These are phyloP conservation scores for Calvatia gigantea DNA, from an alignment of 768 basidiomycete genomes.

Conservation along the genomic window DNA sequence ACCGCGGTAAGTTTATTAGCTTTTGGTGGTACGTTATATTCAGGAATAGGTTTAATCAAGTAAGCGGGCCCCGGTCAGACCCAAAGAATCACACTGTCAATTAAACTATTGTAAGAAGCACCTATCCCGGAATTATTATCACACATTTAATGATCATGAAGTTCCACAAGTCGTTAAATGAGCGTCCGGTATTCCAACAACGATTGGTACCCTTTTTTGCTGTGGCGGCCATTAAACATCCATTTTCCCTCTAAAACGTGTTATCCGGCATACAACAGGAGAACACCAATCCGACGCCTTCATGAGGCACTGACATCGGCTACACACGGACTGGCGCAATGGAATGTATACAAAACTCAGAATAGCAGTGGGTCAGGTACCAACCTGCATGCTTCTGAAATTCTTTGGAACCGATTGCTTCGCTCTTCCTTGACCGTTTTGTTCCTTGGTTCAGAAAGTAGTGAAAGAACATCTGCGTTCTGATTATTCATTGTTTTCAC, in stretches of 20 bases:
- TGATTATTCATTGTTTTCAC: not conserved
- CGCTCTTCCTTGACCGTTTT: not conserved
- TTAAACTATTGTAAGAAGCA: not conserved
- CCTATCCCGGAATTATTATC: not conserved
- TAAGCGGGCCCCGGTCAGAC: not conserved
- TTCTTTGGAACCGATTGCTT: not conserved
- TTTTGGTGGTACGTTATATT: constrained; percentile 7
- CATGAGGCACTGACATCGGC: constrained; percentile 1
- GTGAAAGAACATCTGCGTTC: no score
- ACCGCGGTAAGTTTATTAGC: constrained; percentile 1
- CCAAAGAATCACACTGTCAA: not conserved
- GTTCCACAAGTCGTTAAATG: not conserved
- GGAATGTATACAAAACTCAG: not conserved
- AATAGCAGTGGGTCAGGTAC: not conserved
- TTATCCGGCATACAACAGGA: not conserved
- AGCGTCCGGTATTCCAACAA: not conserved
- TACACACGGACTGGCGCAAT: not conserved
- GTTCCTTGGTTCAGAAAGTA: not conserved
- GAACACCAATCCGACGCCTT: not conserved
- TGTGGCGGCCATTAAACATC: not conserved
- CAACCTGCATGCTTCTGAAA: not conserved
- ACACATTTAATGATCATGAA: not conserved
- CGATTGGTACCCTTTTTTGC: not conserved
- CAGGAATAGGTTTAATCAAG: constrained; percentile 12
- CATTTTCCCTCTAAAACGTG: not conserved